phyloP scores from a whole-genome alignment of 192 early-diverging fungal species.

The Mortierella claussenii region DNA sequence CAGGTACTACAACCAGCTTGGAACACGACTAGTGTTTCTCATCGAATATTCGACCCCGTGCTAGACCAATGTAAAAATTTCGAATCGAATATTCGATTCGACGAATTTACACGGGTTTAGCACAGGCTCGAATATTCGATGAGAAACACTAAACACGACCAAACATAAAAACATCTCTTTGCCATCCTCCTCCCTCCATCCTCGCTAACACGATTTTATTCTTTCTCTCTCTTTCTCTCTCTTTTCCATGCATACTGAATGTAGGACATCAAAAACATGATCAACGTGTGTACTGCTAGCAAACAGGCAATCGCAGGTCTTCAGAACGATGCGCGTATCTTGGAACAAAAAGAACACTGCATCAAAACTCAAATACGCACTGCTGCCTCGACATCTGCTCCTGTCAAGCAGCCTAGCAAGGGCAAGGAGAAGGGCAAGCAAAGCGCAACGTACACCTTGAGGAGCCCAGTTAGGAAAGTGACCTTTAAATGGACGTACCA shows the following conservation, averaged over 20 bases:
- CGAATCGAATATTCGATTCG: too few species aligned
- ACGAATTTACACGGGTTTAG: too few species aligned
- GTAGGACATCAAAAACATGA: conserved; percentile 37
- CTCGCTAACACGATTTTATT: too few species aligned
- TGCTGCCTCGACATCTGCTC: not conserved
- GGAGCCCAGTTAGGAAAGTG: conserved; percentile 4
- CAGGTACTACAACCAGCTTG: too few species aligned
- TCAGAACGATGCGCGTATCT: conserved; percentile 26
- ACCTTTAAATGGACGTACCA: conserved; percentile 48
- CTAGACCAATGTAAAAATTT: too few species aligned
- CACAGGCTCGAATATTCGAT: not conserved
- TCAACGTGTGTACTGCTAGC: conserved; percentile 34
- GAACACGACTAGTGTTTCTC: too few species aligned
- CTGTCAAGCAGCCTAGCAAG: not conserved
- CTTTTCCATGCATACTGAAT: not conserved
- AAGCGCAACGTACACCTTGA: not conserved
- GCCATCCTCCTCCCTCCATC: not conserved
- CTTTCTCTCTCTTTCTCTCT: not conserved
- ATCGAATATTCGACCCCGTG: too few species aligned
- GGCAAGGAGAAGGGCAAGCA: not conserved
- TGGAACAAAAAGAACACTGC: conserved; percentile 13
- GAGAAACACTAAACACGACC: too few species aligned
- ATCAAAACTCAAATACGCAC: not conserved
- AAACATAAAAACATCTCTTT: not conserved
- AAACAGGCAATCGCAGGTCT: conserved; percentile 13